These are phyloP conservation scores for Leucaena leucocephala DNA, from an alignment of 306 rosid genomes.

Conservation along the genomic window DNA sequence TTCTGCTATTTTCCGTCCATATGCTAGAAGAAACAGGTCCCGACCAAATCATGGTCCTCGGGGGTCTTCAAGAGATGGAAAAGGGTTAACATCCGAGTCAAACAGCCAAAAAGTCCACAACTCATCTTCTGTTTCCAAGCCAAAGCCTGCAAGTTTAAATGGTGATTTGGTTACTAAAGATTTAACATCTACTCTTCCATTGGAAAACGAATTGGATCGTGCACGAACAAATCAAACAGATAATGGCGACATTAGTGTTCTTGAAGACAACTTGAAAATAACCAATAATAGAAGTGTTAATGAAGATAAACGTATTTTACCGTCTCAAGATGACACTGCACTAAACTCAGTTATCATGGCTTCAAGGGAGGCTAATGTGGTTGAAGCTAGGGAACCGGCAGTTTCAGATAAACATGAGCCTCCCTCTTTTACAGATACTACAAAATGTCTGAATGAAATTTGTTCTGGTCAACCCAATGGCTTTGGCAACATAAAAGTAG, in stretches of 20 bases:
- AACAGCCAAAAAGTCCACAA: slow-evolving; percentile 53
- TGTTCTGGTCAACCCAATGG: slow-evolving; percentile 58
- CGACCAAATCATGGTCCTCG: slow-evolving; percentile 71
- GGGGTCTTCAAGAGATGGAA: slow-evolving; percentile 55
- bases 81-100: slow-evolving; percentile 46
- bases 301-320: slow-evolving; percentile 45
- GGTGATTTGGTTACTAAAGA: slow-evolving; percentile 50
- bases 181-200: slow-evolving; percentile 43
- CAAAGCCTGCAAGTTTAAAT: slow-evolving; percentile 60
- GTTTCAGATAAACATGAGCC: slow-evolving; percentile 44
- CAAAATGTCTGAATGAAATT: slow-evolving; percentile 47
- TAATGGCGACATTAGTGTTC: slow-evolving; percentile 37
- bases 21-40: slow-evolving; percentile 88
- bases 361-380: slow-evolving; percentile 47
- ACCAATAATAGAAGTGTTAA: slow-evolving; percentile 40
- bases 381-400: slow-evolving; percentile 45
- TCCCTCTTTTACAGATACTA: slow-evolving; percentile 41
- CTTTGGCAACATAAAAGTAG: slow-evolving; percentile 47
- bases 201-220: slow-evolving; percentile 54
- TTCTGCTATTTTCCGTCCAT: slow-evolving; percentile 79
- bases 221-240: slow-evolving; percentile 36
- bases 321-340: slow-evolving; percentile 42
- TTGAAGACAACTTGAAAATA: slow-evolving; percentile 48
- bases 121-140: slow-evolving; percentile 49
- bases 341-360: slow-evolving; percentile 41